These are phyloP conservation scores for Styphnolobium japonicum DNA, from an alignment of 306 rosid species.

Conservation along the genomic window DNA sequence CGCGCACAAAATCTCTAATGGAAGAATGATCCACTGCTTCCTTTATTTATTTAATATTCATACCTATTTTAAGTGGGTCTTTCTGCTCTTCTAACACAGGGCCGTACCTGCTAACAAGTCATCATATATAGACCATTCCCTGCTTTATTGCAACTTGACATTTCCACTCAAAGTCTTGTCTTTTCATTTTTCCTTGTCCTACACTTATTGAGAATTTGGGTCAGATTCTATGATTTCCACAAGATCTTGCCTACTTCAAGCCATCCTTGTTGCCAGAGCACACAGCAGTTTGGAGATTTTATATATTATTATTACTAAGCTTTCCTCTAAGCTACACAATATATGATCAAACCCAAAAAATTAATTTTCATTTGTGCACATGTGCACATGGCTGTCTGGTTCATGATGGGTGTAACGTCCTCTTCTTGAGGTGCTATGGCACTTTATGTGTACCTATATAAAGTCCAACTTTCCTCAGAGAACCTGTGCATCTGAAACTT, in stretches of 20 bases:
- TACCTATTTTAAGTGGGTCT: too few relatives aligned
- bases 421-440: neutral
- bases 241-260: conserved; percentile 30
- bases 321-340: too few relatives aligned
- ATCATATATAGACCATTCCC: conserved; percentile 11
- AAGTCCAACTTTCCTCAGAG: neutral
- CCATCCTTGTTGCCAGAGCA: conserved; percentile 19
- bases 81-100: too few relatives aligned
- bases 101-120: conserved; percentile 7
- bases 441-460: conserved; percentile 34
- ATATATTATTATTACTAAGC: neutral
- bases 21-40: too few relatives aligned
- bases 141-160: conserved; percentile 20
- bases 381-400: conserved; percentile 26
- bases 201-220: conserved; percentile 16
- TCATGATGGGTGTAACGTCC: conserved; percentile 17
- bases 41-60: neutral
- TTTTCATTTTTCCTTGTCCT: conserved; percentile 34
- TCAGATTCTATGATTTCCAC: conserved; percentile 27
- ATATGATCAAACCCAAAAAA: neutral
- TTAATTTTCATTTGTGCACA: conserved; percentile 3
- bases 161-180: conserved; percentile 26
- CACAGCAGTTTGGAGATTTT: neutral
- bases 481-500: neutral
- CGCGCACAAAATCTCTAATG: too few relatives aligned